A percentile compares a stretch with the other conserved stretches of the same genome.
Conservation (phyloP, 176 grass and related monocot genomes). For the Chloris gayana region DNA sequence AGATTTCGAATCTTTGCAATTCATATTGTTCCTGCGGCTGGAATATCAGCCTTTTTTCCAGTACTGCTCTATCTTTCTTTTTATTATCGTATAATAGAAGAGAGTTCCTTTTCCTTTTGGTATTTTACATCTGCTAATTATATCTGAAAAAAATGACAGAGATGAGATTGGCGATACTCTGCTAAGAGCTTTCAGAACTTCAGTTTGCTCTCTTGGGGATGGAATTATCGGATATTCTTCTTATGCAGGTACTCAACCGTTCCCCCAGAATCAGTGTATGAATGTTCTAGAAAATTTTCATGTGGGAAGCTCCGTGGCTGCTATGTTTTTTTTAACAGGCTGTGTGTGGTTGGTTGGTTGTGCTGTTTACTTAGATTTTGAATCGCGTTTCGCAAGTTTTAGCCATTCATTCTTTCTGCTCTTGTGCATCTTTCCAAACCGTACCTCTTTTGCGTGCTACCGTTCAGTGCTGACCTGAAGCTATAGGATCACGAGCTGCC, state of each 20-base stretch:
- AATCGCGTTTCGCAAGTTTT: neutral
- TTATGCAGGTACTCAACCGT: constrained; percentile 35
- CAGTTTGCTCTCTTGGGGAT: neutral
- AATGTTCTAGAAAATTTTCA: neutral
- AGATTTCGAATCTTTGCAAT: neutral
- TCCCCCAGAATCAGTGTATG: neutral
- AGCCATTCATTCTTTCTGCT: neutral
- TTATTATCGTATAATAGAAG: neutral
- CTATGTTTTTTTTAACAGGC: too few species aligned
- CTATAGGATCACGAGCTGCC: neutral
- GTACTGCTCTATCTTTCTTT: neutral
- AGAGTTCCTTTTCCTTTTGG: neutral
- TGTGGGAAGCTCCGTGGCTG: neutral
- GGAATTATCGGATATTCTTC: neutral
- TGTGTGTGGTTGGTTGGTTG: too few species aligned
- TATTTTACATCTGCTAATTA: neutral
- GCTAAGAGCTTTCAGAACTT: neutral
- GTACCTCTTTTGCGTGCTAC: neutral
- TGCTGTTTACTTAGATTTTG: neutral
- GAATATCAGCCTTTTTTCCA: neutral
- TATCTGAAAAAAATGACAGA: constrained; percentile 18
- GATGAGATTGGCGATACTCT: constrained; percentile 3
- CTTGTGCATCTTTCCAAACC: too few species aligned
- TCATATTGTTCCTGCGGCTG: neutral
- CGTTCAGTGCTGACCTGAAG: neutral